Base-by-base conservation (phyloP, 139 green algal genomes). In the Eudorina sp. region DNA sequence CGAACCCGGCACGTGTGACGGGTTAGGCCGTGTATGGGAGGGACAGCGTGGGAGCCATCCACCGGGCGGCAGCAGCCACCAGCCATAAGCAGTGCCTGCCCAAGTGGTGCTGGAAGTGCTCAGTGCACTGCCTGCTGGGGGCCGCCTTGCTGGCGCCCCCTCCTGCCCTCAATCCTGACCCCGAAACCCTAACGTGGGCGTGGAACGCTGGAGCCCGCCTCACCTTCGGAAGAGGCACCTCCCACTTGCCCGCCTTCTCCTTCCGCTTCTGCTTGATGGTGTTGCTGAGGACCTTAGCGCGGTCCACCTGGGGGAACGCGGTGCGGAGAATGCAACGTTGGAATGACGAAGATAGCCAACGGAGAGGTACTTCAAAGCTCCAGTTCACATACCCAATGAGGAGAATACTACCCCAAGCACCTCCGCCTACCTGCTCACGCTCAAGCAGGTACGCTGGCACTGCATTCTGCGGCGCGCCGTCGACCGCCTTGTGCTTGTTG, bases 261-360 rank as follows among this genome's bases (percentile, higher is more conserved):
- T 99, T 99, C 9, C 98, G 93, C 92, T 99, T 99, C 92, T 99
- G 98, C 95, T 99, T 99, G 90, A 99, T 97, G 48, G 98, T 99
- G 93, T 99, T 99, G 96, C 95, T 98, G 77, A 99, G 95, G 84
- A 99, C 97, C 93, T 99, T 99, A 64, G 98, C 97, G 1, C 98
- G 94, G 76, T 98, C 96, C 5, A 96, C 96, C 95, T 98, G 92
- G 48, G 34, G 2, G 60, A 62, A n/a, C n/a, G n/a, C 43, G 86
- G 46, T 2, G 84, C 2, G 53, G 85, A 34, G 51, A 62, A 36
- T 48, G 53, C 64, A 46, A 76, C 68, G 31, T 76, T 45, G 62
- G 31, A 25, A 72, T 36, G 62, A 72, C 62, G 19, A 66, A 25
- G 55, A 66, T 66, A 4, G 55, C 3, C 7, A 7, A 2, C 62